Base-by-base conservation (phyloP, 805 yeast species). In the Candida cerambycidarum region DNA sequence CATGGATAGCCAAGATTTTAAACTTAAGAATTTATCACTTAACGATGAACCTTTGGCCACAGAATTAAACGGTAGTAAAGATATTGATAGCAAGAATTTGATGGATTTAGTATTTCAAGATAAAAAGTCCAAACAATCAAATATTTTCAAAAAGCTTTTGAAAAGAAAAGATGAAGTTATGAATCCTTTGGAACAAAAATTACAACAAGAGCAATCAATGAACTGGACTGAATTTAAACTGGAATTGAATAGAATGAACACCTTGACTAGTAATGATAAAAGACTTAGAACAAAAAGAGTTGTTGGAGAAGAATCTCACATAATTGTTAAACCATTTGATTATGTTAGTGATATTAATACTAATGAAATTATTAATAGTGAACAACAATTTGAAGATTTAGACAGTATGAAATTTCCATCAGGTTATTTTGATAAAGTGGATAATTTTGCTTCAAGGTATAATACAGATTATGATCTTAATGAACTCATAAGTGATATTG, bases 161-260 rank as follows among this genome's bases (percentile, higher is more conserved):
- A 63, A 61, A 33, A 54, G 55, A n/a, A 54, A 50, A 4, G 65
- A 62, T 13, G 59, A 56, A 15, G 53, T 46, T 16, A 44, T 50
- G 11, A 57, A 62, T 32, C 52, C 55, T 13, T 58, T 69, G 41
- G 75, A 69, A 47, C 62, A 61, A 40, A 61, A 61, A 36, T 53
- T 67, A 24, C 61, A 55, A 39, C 34, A 42, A 14, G 47, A 37
- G 10, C 63, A 61, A 16, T 65, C 62, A n/a, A 57, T 61, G 24
- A 67, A 65, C 44, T 62, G 67, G 78, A 62, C 62, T 16, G 58
- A 59, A 19, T 63, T 62, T 63, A 73, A 60, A 55, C 69, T 79
- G 36, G 90, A 82, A 51, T 61, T 89, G 41, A 79, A 84, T 58
- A 74, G 97, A 53, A 80, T 89, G 43, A 82, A 80, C 48, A 77